These are phyloP conservation scores for Talaromyces sp. DNA, from an alignment of 2,329 filamentous ascomycete genomes.

Conservation along the genomic window DNA sequence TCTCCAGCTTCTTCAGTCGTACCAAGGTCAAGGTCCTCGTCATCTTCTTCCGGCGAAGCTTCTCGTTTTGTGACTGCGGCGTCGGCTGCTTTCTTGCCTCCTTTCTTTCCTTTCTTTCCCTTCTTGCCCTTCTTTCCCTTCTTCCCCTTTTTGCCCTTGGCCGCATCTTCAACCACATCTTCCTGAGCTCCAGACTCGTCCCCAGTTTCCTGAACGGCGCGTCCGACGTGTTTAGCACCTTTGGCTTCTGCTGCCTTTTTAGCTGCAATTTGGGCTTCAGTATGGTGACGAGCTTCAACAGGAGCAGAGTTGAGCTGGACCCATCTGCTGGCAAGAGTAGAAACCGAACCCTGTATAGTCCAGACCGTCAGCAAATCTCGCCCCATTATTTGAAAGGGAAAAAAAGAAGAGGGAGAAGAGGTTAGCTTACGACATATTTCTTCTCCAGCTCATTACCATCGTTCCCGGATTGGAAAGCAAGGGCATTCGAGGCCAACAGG, in stretches of 20 bases:
- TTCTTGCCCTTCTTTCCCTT: background rate
- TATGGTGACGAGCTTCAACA: conserved; percentile 8
- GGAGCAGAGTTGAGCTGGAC: background rate
- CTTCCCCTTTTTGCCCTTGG: background rate
- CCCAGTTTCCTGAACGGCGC: background rate
- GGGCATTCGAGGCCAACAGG: background rate
- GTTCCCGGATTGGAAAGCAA: background rate
- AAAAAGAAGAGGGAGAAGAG: background rate
- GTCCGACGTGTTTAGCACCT: background rate
- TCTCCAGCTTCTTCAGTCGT: background rate
- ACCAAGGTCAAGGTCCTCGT: background rate
- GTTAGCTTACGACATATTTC: background rate
- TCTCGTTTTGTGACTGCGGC: background rate
- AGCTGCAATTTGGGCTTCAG: conserved; percentile 1
- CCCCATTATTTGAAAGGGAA: background rate
- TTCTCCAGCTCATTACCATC: background rate
- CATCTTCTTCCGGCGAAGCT: background rate
- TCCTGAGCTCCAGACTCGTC: background rate
- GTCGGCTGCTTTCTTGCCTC: background rate
- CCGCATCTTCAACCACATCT: background rate
- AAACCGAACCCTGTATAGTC: background rate
- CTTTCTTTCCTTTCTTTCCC: conserved; percentile 2
- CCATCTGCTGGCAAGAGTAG: conserved; percentile 4
- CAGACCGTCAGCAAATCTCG: background rate
- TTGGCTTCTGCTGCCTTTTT: background rate